Percentiles rank a stretch among this genome's conserved stretches.
Evolutionary conservation across 371 early-diverging fungal genomes (phyloP).

Genomic region (Rhizopus arrhizus): DNA sequence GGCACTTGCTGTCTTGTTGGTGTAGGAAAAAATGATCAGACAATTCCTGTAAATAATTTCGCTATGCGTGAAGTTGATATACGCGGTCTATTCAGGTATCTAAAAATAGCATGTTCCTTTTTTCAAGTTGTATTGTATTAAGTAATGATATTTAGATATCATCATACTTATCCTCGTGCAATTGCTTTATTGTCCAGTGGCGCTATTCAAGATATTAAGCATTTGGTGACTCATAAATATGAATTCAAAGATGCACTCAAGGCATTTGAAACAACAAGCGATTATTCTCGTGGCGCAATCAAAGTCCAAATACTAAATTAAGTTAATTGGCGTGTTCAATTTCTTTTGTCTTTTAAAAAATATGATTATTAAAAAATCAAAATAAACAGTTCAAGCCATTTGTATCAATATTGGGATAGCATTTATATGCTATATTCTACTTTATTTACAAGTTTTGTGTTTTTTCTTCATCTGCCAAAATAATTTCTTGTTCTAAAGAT

Average conservation of each 20-base stretch:
- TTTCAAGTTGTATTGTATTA: not conserved
- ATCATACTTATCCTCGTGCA: constrained; percentile 52
- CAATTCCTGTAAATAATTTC: constrained; percentile 51
- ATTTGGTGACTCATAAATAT: constrained; percentile 43
- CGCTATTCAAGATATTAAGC: constrained; percentile 39
- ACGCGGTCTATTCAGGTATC: constrained; percentile 38
- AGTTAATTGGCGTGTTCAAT: not conserved
- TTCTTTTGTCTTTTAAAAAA: not conserved
- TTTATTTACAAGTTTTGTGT: constrained; percentile 1
- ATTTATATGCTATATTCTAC: not conserved
- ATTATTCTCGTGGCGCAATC: constrained; percentile 42
- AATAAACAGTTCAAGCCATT: too few species aligned
- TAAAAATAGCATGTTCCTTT: not conserved
- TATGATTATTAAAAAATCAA: too few species aligned
- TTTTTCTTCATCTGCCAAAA: constrained; percentile 31
- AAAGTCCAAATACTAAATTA: constrained; percentile 51
- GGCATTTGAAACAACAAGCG: constrained; percentile 45
- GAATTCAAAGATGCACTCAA: constrained; percentile 49
- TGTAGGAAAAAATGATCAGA: constrained; percentile 50
- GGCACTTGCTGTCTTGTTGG: constrained; percentile 51
- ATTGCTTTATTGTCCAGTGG: constrained; percentile 40
- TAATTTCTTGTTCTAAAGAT: constrained; percentile 43
- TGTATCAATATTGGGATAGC: too few species aligned
- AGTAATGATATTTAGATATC: constrained; percentile 24
- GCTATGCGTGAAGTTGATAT: constrained; percentile 56